Conservation (phyloP, 495 filamentous ascomycete species). For the Penicillium diatomitis region DNA sequence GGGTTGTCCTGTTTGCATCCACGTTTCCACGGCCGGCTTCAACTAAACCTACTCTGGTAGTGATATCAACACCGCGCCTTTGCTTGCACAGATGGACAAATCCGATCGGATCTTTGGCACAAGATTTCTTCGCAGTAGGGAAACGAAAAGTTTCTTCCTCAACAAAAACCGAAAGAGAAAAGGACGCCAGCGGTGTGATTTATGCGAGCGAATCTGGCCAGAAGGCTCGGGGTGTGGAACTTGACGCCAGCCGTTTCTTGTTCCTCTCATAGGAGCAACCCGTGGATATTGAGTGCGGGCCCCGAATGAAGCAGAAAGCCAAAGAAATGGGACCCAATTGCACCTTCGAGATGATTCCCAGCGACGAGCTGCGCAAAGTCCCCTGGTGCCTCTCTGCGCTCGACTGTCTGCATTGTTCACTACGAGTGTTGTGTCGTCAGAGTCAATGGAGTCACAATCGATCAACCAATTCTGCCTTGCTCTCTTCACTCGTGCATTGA, state of each 20-base stretch:
- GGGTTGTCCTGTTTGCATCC: conserved; percentile 16
- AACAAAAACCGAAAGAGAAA: neutral
- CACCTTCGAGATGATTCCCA: too few relatives aligned
- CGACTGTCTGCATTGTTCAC: neutral
- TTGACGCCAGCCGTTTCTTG: neutral
- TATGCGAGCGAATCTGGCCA: conserved; percentile 5
- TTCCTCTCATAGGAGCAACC: conserved; percentile 5
- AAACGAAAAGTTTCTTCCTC: too few relatives aligned
- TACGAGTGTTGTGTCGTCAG: neutral
- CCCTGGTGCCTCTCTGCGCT: too few relatives aligned
- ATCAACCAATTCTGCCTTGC: neutral
- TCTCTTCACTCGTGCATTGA: conserved; percentile 1
- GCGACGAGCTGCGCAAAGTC: too few relatives aligned
- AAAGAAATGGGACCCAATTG: conserved; percentile 16
- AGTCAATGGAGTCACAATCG: neutral
- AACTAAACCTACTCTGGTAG: conserved; percentile 1
- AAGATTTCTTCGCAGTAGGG: too few relatives aligned
- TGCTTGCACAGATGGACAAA: neutral
- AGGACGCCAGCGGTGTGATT: conserved; percentile 2
- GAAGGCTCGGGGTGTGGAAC: conserved; percentile 9
- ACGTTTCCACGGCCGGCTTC: neutral
- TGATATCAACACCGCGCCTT: neutral
- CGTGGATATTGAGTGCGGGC: conserved; percentile 11
- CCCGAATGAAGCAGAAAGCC: conserved; percentile 21
- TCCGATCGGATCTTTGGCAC: too few relatives aligned